A percentile compares a stretch with the other conserved stretches of the same genome.
Conservation (phyloP, 108 stramenopile genomes). For the Cyclotella baltica region DNA sequence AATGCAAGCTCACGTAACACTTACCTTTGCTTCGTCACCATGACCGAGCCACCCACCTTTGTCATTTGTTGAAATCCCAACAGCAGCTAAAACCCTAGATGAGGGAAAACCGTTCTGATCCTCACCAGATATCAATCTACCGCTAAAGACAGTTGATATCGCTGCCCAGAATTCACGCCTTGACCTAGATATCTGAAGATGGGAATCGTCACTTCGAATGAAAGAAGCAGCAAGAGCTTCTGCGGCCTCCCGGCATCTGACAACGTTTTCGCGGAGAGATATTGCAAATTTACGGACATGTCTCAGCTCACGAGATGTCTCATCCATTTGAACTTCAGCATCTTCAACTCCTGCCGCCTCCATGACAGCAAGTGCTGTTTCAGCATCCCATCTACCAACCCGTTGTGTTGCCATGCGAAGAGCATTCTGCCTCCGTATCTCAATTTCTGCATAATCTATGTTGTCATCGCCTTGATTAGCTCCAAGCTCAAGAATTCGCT, state of each 20-base stretch:
- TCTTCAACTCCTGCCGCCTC: slow-evolving; percentile 79
- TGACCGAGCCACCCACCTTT: slow-evolving; percentile 60
- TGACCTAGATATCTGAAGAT: slow-evolving; percentile 36
- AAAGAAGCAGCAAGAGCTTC: slow-evolving; percentile 49
- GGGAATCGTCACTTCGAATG: slow-evolving; percentile 22
- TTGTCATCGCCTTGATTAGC: slow-evolving; percentile 35
- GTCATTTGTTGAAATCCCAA: slow-evolving; percentile 60
- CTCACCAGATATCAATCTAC: slow-evolving; percentile 35
- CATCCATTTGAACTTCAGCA: slow-evolving; percentile 80
- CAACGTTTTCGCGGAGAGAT: slow-evolving; percentile 70
- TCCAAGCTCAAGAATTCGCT: slow-evolving; percentile 73
- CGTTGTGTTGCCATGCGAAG: slow-evolving; percentile 57
- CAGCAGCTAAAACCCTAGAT: slow-evolving; percentile 44
- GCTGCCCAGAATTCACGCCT: slow-evolving; percentile 60
- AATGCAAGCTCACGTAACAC: background rate
- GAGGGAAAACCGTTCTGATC: slow-evolving; percentile 29
- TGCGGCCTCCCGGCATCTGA: slow-evolving; percentile 70
- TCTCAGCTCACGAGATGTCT: slow-evolving; percentile 79
- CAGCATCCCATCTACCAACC: slow-evolving; percentile 80
- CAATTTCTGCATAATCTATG: slow-evolving; percentile 24
- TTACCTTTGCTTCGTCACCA: slow-evolving; percentile 19
- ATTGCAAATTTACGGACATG: slow-evolving; percentile 80
- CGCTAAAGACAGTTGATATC: slow-evolving; percentile 58
- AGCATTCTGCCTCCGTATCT: slow-evolving; percentile 35
- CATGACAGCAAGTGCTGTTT: slow-evolving; percentile 72